A percentile compares a stretch with the other conserved stretches of the same genome.
Evolutionary conservation across 2,329 filamentous ascomycete genomes (phyloP).

Genomic region (Fusarium sp.): DNA sequence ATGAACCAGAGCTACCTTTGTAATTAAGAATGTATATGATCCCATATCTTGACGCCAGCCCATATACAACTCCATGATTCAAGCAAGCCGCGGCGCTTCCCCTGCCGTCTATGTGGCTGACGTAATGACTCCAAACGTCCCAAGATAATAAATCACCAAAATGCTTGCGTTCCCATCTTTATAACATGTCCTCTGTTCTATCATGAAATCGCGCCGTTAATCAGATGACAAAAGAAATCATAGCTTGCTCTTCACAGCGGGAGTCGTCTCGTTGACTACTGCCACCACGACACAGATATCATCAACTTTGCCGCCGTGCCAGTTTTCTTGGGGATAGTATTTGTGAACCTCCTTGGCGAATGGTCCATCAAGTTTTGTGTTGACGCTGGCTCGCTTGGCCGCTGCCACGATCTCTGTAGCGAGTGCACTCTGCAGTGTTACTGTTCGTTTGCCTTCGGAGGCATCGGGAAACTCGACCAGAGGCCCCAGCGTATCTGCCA

Average conservation of each 20-base stretch:
- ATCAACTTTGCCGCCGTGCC: conserved; percentile 93
- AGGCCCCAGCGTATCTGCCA: conserved; percentile 71
- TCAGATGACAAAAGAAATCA: conserved; percentile 40
- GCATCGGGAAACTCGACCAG: conserved; percentile 50
- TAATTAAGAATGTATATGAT: conserved; percentile 39
- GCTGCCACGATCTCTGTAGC: conserved; percentile 84
- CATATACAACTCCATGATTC: conserved; percentile 39
- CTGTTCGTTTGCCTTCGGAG: conserved; percentile 48
- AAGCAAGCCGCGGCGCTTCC: conserved; percentile 29
- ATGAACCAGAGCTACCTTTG: conserved; percentile 14
- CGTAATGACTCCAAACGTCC: conserved; percentile 48
- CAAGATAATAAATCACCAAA: conserved; percentile 38
- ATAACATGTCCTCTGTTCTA: conserved; percentile 44
- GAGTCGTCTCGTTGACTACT: conserved; percentile 76
- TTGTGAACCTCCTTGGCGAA: conserved; percentile 96
- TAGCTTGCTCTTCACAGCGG: conserved; percentile 52
- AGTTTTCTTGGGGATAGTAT: conserved; percentile 86
- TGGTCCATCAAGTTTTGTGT: conserved; percentile 85
- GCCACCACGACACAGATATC: conserved; percentile 92
- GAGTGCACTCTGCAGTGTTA: conserved; percentile 80
- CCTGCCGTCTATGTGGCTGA: conserved; percentile 35
- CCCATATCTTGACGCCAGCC: conserved; percentile 37
- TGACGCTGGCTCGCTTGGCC: conserved; percentile 86
- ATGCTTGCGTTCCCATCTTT: conserved; percentile 49
- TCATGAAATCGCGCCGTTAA: conserved; percentile 43